These are phyloP conservation scores for Trichoderma aggressivum DNA, from an alignment of 2,329 filamentous ascomycete genomes.

Conservation along the genomic window DNA sequence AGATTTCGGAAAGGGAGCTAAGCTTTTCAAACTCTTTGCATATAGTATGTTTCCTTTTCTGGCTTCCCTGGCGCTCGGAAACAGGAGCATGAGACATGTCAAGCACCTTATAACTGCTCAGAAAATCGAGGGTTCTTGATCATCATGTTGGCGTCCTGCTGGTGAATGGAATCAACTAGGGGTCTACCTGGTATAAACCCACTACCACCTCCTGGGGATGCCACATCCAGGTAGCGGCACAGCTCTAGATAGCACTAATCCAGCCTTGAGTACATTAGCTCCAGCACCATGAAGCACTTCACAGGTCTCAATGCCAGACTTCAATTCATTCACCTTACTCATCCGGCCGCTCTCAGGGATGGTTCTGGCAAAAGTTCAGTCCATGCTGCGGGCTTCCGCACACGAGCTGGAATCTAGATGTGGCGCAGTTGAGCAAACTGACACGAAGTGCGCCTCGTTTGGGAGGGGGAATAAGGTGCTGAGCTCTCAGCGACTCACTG, in stretches of 20 bases:
- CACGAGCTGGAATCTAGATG: conserved; percentile 13
- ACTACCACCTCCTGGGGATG: neutral
- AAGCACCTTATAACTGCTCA: neutral
- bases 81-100: neutral
- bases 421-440: conserved; percentile 10
- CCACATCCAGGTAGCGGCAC: neutral
- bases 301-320: neutral
- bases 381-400: neutral
- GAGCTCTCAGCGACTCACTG: neutral
- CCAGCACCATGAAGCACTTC: neutral
- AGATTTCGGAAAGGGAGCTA: neutral
- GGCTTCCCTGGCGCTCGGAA: neutral
- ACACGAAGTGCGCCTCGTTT: conserved; percentile 15
- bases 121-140: neutral
- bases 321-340: conserved; percentile 5
- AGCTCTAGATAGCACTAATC: neutral
- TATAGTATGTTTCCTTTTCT: neutral
- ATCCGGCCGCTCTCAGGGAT: neutral
- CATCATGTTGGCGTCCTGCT: neutral
- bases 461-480: neutral
- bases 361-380: neutral
- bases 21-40: neutral
- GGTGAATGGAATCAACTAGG: neutral
- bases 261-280: conserved; percentile 1
- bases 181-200: neutral